Evolutionary conservation across 148 eudicot genomes (phyloP).

Genomic region (Spergularia bocconei): DNA sequence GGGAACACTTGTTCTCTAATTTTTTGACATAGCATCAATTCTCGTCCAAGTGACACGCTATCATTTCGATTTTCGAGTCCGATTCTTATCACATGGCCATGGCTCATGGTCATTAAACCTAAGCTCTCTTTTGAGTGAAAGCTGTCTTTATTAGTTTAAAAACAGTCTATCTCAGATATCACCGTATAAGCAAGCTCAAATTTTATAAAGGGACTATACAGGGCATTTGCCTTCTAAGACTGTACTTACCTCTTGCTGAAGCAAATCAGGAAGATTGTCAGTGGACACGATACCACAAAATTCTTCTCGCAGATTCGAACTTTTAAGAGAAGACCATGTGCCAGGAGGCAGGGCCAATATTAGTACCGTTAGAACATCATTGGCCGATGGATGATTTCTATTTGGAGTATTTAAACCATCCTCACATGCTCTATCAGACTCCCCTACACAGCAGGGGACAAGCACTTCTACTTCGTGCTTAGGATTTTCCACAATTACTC

Average conservation of each 20-base stretch:
- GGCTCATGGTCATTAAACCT: no score
- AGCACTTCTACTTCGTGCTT: conserved; percentile 30
- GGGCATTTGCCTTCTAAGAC: not conserved
- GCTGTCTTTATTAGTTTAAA: not conserved
- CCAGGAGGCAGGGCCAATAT: conserved; percentile 42
- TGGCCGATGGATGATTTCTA: conserved; percentile 28
- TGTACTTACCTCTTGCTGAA: conserved; percentile 43
- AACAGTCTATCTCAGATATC: not conserved
- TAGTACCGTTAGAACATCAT: conserved; percentile 40
- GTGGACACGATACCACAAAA: conserved; percentile 27
- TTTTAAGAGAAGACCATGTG: conserved; percentile 40
- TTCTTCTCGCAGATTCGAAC: conserved; percentile 29
- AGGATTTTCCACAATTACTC: conserved; percentile 19
- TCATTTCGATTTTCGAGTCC: no score
- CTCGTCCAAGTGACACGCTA: no score
- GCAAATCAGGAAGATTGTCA: conserved; percentile 34
- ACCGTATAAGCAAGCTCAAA: not conserved
- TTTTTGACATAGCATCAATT: no score
- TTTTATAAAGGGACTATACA: not conserved
- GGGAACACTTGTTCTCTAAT: no score
- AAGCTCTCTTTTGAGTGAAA: not conserved
- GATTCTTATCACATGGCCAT: no score
- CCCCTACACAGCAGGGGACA: conserved; percentile 36
- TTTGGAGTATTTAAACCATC: conserved; percentile 8
- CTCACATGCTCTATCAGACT: conserved; percentile 15